A percentile compares a stretch with the other conserved stretches of the same genome.
Evolutionary conservation across 441 rosid species (phyloP).

Genomic region (Hypseocharis bilobata): DNA sequence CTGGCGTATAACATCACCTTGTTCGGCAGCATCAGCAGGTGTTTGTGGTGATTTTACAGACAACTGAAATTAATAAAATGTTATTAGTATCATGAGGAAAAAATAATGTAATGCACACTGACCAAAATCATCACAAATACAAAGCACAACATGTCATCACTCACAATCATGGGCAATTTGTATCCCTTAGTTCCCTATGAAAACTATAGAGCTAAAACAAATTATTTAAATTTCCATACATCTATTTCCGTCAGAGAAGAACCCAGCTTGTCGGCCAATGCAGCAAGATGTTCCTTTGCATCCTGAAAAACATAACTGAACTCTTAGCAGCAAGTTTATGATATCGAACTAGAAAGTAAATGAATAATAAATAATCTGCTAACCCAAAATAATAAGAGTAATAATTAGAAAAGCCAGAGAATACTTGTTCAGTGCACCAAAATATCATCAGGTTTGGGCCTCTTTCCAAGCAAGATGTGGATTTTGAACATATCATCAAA

Average conservation of each 20-base stretch:
- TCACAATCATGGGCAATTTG: not conserved
- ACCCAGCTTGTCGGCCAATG: conserved; percentile 88
- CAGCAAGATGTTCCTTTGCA: conserved; percentile 91
- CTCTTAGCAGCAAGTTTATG: conserved; percentile 18
- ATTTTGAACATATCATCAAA: not conserved
- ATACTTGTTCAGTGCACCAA: too few relatives aligned
- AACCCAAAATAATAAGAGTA: not conserved
- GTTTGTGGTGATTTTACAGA: conserved; percentile 55
- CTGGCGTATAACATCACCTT: conserved; percentile 72
- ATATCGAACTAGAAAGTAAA: not conserved
- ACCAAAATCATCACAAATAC: conserved; percentile 12
- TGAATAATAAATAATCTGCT: not conserved
- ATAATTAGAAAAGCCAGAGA: not conserved
- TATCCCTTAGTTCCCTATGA: conserved; percentile 9
- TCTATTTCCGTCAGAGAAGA: conserved; percentile 74
- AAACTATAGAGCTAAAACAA: conserved; percentile 18
- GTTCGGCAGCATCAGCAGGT: conserved; percentile 69
- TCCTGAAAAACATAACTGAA: conserved; percentile 46
- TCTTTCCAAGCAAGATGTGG: not conserved
- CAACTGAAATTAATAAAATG: conserved; percentile 46
- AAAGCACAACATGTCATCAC: not conserved
- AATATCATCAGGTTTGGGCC: not conserved
- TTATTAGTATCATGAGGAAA: conserved; percentile 22
- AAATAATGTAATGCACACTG: not conserved
- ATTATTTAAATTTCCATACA: conserved; percentile 38